Conservation (phyloP, 2,329 filamentous ascomycete species). For the Neophaeococcomyces aloes region DNA sequence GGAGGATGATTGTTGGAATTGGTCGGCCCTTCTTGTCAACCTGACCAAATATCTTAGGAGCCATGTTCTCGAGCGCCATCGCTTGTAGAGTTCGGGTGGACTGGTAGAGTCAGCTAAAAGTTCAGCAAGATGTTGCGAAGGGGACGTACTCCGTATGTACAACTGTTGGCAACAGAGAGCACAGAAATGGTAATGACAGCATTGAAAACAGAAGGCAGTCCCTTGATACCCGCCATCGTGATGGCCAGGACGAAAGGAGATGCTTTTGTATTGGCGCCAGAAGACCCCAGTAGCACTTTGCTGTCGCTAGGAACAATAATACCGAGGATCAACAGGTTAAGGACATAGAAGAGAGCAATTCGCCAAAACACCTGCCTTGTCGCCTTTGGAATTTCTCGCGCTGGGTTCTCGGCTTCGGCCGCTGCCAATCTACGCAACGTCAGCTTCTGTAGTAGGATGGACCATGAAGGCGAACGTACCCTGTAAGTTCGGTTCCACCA, state of each 20-base stretch:
- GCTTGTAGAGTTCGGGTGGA: constrained; percentile 47
- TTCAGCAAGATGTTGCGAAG: no score
- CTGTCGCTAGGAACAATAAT: constrained; percentile 34
- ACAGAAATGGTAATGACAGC: constrained; percentile 53
- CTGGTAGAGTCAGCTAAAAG: no score
- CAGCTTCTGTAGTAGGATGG: no score
- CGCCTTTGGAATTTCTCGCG: constrained; percentile 68
- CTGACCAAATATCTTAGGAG: constrained; percentile 34
- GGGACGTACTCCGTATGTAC: constrained; percentile 36
- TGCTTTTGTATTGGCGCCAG: constrained; percentile 32
- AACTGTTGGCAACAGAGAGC: constrained; percentile 48
- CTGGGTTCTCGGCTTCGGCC: constrained; percentile 48
- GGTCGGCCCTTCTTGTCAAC: constrained; percentile 69
- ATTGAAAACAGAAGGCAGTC: constrained; percentile 55
- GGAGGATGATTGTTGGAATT: constrained; percentile 58
- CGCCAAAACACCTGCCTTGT: constrained; percentile 91
- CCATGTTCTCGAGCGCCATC: constrained; percentile 36
- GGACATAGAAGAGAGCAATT: constrained; percentile 56
- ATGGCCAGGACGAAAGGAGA: constrained; percentile 59
- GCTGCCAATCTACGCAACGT: constrained; percentile 35
- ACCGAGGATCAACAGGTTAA: constrained; percentile 36
- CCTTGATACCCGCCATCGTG: constrained; percentile 47
- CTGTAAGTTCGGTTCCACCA: constrained; percentile 52
- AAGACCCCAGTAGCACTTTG: constrained; percentile 29
- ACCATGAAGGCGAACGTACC: constrained; percentile 21